Conservation (phyloP, 352 stramenopile species). For the Thalassiosira ordinaria region DNA sequence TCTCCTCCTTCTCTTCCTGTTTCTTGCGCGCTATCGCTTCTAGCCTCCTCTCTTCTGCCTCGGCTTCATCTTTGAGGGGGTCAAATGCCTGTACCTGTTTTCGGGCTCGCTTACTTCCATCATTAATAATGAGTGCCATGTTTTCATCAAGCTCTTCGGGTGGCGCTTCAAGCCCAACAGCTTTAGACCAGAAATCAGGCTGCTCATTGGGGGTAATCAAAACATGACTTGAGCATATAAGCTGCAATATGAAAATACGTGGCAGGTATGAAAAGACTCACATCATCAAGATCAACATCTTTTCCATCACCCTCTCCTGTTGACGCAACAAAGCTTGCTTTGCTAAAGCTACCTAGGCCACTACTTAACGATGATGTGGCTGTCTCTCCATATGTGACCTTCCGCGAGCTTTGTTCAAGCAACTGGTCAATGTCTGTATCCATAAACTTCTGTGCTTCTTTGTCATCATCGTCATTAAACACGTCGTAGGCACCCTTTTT, state of each 20-base stretch:
- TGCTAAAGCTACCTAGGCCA: conserved; percentile 86
- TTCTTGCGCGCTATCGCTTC: conserved; percentile 71
- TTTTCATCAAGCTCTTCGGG: conserved; percentile 74
- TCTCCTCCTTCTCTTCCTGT: conserved; percentile 77
- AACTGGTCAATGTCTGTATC: conserved; percentile 96
- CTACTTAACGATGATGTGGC: conserved; percentile 70
- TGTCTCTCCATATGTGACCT: conserved; percentile 83
- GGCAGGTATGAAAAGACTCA: conserved; percentile 15
- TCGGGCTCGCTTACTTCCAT: conserved; percentile 77
- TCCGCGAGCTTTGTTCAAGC: conserved; percentile 83
- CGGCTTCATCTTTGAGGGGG: conserved; percentile 65
- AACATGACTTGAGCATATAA: too few relatives aligned
- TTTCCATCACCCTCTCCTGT: conserved; percentile 80
- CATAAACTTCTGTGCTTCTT: conserved; percentile 90
- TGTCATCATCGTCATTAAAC: conserved; percentile 95
- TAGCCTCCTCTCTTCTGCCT: conserved; percentile 74
- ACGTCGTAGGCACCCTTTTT: conserved; percentile 97
- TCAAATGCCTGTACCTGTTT: conserved; percentile 86
- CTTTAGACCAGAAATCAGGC: conserved; percentile 86
- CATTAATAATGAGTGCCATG: conserved; percentile 78
- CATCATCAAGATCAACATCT: conserved; percentile 86
- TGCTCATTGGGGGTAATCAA: too few relatives aligned
- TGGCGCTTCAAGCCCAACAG: conserved; percentile 78
- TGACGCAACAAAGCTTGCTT: conserved; percentile 85
- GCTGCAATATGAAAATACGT: neutral